Evolutionary conservation across 352 stramenopile genomes (phyloP), one percentile per base, ranked within the genome.

Genomic region (Globisporangium splendens): DNA sequence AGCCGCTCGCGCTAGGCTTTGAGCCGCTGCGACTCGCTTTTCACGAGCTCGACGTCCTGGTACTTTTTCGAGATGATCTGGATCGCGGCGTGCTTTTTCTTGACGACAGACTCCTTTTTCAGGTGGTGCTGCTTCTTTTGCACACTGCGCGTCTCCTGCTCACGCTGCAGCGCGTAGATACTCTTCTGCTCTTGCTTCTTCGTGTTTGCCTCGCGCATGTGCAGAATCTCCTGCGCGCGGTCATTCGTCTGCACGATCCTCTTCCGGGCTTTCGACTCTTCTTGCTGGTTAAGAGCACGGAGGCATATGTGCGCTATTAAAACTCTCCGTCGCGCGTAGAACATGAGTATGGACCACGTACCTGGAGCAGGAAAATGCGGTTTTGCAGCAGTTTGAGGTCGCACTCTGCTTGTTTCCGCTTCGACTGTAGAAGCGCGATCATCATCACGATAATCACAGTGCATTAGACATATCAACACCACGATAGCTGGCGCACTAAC

Each of bases 181-280:
- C 69, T 66, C 56, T 86, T 86, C 12, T 77, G 56, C 38, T 84
- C 69, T 48, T 75, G 62, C 8, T 78, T 75, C 42, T 73, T 72
- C 20, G 85, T 14, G 44, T 70, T 88, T 0, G 76, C 76, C 39
- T 83, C 46, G 10, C 83, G 78, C 52, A 86, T 70, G 10, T 85
- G 69, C 24, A 90, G 68, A 15, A 93, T 83, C 61, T 89, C 76
- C 51, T 90, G 68, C 14, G 83, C 83, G 12, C 76, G 73, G 46
- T 89, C 80, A 48, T 89, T 83, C 0, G 83, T 93, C 65, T 89
- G 79, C 38, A 76, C 70, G 20, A 91, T 93, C 59, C 89, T 93
- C 47, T 89, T 86, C 83, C 80, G 91, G 22, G 80, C 83, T 50
- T 86, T 86, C 0, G 69, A 70, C 44, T 92, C 83, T 65, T 92